phyloP scores from a whole-genome alignment of 768 basidiomycete species.

The Lentinula aciculospora region DNA sequence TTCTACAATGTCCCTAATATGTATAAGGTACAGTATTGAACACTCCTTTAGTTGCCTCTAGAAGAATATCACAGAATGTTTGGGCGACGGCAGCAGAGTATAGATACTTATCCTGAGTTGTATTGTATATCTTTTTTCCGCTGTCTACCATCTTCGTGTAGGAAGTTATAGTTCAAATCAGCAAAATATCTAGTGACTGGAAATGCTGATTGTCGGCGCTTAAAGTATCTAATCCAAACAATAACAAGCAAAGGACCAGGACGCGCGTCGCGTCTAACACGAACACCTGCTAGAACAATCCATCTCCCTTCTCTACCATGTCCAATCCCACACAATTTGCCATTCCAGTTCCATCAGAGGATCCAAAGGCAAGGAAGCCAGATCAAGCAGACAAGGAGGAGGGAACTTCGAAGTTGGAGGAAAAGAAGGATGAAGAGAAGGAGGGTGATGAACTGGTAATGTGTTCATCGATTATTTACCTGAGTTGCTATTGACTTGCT shows the following conservation, averaged over 20 bases:
- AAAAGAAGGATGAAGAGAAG: constrained; percentile 45
- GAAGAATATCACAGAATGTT: no score
- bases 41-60: no score
- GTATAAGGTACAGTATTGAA: no score
- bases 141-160: no score
- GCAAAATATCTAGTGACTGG: no score
- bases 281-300: constrained; percentile 5
- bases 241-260: constrained; percentile 21
- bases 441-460: constrained; percentile 75
- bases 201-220: no score
- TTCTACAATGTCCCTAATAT: no score
- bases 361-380: constrained; percentile 66
- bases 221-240: neutral
- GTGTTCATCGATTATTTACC: constrained; percentile 12
- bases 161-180: no score
- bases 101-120: no score
- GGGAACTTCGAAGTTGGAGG: constrained; percentile 49
- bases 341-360: constrained; percentile 64
- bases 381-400: constrained; percentile 46
- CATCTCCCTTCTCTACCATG: constrained; percentile 32
- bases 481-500: neutral
- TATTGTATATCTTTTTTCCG: no score
- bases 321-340: constrained; percentile 52
- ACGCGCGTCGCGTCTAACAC: constrained; percentile 48
- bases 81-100: no score